phyloP scores from a whole-genome alignment of 352 stramenopile genomes.

The Pythium monospermum region DNA sequence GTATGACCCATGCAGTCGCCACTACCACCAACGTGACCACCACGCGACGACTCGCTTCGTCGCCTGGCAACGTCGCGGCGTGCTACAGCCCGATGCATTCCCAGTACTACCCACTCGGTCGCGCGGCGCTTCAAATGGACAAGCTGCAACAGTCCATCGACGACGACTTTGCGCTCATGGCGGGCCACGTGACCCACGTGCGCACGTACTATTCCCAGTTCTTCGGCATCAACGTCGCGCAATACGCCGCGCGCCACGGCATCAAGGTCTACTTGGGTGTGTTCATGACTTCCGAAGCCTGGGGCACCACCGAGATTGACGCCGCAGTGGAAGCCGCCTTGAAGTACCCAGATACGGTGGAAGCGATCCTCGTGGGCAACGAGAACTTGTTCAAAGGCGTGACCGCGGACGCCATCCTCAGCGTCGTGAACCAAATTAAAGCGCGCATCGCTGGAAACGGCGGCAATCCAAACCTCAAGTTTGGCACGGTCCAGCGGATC shows the following conservation, averaged over 20 bases:
- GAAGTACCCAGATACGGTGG: conserved; percentile 19
- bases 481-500: conserved; percentile 30
- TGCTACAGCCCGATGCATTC: conserved; percentile 25
- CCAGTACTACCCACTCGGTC: conserved; percentile 12
- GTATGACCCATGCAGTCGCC: background rate
- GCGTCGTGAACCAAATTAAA: conserved; percentile 27
- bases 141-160: conserved; percentile 16
- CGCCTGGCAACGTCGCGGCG: conserved; percentile 20
- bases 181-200: conserved; percentile 19
- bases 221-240: conserved; percentile 21
- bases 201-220: conserved; percentile 31
- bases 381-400: conserved; percentile 24
- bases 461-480: conserved; percentile 10
- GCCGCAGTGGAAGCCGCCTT: conserved; percentile 15
- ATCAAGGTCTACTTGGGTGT: conserved; percentile 28
- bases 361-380: conserved; percentile 24
- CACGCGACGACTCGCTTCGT: conserved; percentile 1
- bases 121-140: conserved; percentile 8
- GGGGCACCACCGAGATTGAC: conserved; percentile 18
- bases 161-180: conserved; percentile 28
- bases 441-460: too few species aligned
- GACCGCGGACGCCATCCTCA: conserved; percentile 25
- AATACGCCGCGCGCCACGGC: conserved; percentile 17
- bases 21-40: background rate
- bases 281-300: conserved; percentile 26